A percentile compares a stretch with the other conserved stretches of the same genome.
Conservation (phyloP, 257 asterid species). For the Penstemon newberryi region DNA sequence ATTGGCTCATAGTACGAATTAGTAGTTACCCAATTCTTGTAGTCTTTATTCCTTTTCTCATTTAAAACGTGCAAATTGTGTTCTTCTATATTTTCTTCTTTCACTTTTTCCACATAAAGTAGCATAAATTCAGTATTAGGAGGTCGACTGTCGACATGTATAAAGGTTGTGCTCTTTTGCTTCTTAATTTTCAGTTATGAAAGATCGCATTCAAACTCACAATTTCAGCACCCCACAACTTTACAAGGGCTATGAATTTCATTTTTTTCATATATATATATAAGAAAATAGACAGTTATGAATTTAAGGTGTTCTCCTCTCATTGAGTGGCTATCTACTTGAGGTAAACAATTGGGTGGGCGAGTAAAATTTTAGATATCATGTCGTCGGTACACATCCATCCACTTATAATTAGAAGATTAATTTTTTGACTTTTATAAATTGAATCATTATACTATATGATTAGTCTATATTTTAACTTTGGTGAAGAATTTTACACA, state of each 20-base stretch:
- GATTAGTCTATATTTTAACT: too few species aligned
- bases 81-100: not conserved
- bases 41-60: not conserved
- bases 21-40: not conserved
- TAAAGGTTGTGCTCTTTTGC: not conserved
- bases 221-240: not conserved
- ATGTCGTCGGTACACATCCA: too few species aligned
- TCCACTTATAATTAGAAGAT: too few species aligned
- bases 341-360: too few species aligned
- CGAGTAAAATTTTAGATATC: too few species aligned
- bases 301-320: too few species aligned
- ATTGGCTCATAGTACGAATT: not conserved
- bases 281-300: too few species aligned
- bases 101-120: not conserved
- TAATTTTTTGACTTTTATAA: too few species aligned
- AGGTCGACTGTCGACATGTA: not conserved
- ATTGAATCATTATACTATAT: too few species aligned
- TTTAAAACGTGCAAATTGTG: slow-evolving; percentile 31
- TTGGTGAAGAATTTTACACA: too few species aligned
- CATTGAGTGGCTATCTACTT: too few species aligned
- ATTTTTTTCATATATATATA: too few species aligned
- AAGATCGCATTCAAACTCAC: not conserved
- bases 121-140: not conserved
- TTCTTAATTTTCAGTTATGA: slow-evolving; percentile 14
- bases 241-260: not conserved